Conservation (phyloP, 2,329 filamentous ascomycete genomes). For the Penicillium sp. region DNA sequence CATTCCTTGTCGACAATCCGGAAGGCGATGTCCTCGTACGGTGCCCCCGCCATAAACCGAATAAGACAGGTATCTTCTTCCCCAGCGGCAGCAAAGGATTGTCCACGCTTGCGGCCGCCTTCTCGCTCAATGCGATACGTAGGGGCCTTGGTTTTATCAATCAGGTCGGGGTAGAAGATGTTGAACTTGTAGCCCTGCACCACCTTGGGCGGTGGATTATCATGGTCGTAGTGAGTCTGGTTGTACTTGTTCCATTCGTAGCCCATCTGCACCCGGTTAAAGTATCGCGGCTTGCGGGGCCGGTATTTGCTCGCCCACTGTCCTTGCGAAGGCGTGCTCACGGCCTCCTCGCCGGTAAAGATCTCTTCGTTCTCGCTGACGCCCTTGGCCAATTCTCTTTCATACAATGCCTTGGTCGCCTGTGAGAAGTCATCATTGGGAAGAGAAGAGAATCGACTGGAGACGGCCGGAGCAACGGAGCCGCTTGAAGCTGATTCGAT, state of each 20-base stretch:
- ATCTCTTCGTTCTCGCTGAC: constrained; percentile 94
- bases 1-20: constrained; percentile 97
- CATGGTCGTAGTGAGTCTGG: constrained; percentile 97
- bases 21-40: constrained; percentile 96
- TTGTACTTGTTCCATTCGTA: constrained; percentile 99
- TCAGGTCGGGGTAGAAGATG: constrained; percentile 96
- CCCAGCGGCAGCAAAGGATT: constrained; percentile 88
- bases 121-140: constrained; percentile 96
- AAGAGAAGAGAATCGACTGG: constrained; percentile 64
- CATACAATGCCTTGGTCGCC: constrained; percentile 82
- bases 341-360: constrained; percentile 81
- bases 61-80: constrained; percentile 97
- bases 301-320: constrained; percentile 81
- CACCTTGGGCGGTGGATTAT: constrained; percentile 95
- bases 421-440: constrained; percentile 77
- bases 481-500: constrained; percentile 35
- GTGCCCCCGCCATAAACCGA: constrained; percentile 88
- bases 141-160: constrained; percentile 89
- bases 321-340: constrained; percentile 60
- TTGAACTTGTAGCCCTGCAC: constrained; percentile 99
- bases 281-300: constrained; percentile 89
- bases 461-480: constrained; percentile 50
- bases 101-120: constrained; percentile 78
- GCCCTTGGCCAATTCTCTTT: constrained; percentile 85
- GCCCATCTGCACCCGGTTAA: constrained; percentile 97